A percentile compares a stretch with the other conserved stretches of the same genome.
Evolutionary conservation across 495 filamentous ascomycete genomes (phyloP).

Genomic region (Trichoderma virens): DNA sequence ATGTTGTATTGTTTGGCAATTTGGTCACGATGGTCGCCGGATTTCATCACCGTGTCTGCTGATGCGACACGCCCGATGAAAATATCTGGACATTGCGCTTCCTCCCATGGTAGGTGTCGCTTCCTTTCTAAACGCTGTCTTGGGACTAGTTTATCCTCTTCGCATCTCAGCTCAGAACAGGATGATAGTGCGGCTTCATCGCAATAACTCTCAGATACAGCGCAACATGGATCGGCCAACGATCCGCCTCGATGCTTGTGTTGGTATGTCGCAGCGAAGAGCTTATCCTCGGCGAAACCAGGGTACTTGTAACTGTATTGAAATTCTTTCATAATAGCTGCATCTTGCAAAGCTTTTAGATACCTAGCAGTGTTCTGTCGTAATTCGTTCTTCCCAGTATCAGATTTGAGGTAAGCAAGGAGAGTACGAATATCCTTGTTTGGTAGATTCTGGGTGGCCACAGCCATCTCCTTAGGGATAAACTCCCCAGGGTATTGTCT

Average conservation of each 20-base stretch:
- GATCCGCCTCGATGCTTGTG: slow-evolving; percentile 24
- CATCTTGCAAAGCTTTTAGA: slow-evolving; percentile 14
- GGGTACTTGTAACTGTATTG: slow-evolving; percentile 15
- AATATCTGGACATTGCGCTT: background rate
- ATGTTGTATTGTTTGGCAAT: slow-evolving; percentile 16
- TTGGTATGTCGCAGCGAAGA: slow-evolving; percentile 22
- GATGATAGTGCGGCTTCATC: slow-evolving; percentile 2
- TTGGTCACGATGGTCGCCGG: slow-evolving; percentile 18
- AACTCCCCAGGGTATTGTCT: slow-evolving; percentile 26
- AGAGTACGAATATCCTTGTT: slow-evolving; percentile 26
- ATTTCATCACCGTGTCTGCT: slow-evolving; percentile 25
- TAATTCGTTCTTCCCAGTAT: slow-evolving; percentile 13
- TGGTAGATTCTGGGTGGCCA: slow-evolving; percentile 24
- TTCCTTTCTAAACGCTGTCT: background rate
- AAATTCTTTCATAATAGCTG: background rate
- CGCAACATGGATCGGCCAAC: background rate
- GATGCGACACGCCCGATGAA: slow-evolving; percentile 14
- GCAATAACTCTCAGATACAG: background rate
- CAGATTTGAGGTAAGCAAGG: slow-evolving; percentile 16
- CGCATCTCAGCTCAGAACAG: slow-evolving; percentile 16
- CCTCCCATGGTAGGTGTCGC: background rate
- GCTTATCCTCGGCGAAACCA: slow-evolving; percentile 20
- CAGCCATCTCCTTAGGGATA: slow-evolving; percentile 19
- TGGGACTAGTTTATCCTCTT: slow-evolving; percentile 13
- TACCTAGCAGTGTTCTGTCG: slow-evolving; percentile 13